Percentiles rank a stretch among this genome's conserved stretches.
Conservation (phyloP, 1,284 basidiomycete genomes). For the Pterula multifida region DNA sequence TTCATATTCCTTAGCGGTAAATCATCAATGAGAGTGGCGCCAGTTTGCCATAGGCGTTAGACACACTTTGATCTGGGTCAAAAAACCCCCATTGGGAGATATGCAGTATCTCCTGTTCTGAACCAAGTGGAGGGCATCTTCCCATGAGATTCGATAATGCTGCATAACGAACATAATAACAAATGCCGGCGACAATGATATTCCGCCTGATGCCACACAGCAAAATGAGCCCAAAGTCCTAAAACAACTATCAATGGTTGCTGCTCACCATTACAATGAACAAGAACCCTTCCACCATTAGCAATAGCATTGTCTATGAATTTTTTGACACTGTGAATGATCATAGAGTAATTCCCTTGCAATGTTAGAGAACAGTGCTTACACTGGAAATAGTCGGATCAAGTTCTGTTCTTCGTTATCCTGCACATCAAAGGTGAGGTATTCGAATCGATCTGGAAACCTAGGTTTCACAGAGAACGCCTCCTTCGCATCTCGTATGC, state of each 20-base stretch:
- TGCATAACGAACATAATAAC: slow-evolving; percentile 92
- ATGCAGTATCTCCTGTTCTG: slow-evolving; percentile 88
- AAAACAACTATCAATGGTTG: background rate
- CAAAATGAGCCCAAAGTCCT: background rate
- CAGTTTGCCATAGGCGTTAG: slow-evolving; percentile 5
- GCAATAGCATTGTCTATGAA: slow-evolving; percentile 72
- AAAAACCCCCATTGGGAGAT: slow-evolving; percentile 77
- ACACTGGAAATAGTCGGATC: slow-evolving; percentile 74
- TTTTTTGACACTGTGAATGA: slow-evolving; percentile 44
- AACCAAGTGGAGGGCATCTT: slow-evolving; percentile 74
- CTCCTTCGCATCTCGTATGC: slow-evolving; percentile 79
- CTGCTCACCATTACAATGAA: slow-evolving; percentile 78
- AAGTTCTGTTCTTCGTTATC: slow-evolving; percentile 88
- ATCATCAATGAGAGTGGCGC: background rate
- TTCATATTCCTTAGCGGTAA: slow-evolving; percentile 62
- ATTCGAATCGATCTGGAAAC: slow-evolving; percentile 71
- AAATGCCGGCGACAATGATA: slow-evolving; percentile 78
- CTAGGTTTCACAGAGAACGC: slow-evolving; percentile 80
- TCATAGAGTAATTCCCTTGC: slow-evolving; percentile 7
- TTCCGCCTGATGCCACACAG: slow-evolving; percentile 47
- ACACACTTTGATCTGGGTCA: slow-evolving; percentile 75
- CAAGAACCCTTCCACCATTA: slow-evolving; percentile 67
- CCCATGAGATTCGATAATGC: slow-evolving; percentile 67
- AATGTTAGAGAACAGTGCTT: slow-evolving; percentile 15
- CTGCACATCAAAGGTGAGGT: slow-evolving; percentile 77